phyloP scores from a whole-genome alignment of 1,284 basidiomycete genomes.

The Tilletia setariae region DNA sequence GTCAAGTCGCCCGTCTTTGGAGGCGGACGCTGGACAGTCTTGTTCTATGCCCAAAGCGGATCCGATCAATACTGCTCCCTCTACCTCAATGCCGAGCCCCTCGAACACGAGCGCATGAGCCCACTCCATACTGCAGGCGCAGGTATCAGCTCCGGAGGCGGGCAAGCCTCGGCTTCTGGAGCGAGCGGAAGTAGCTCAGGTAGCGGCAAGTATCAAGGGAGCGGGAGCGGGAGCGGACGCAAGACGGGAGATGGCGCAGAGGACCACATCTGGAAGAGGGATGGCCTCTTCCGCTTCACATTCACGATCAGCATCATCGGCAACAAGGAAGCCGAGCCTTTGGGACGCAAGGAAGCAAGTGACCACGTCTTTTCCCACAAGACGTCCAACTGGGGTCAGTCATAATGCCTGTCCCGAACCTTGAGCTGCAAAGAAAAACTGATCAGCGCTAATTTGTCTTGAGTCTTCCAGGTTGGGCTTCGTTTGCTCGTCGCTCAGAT shows the following conservation, averaged over 20 bases:
- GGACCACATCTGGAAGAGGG: constrained; percentile 73
- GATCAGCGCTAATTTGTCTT: neutral
- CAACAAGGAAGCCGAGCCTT: constrained; percentile 49
- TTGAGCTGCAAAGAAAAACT: neutral
- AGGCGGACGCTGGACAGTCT: constrained; percentile 40
- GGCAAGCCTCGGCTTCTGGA: constrained; percentile 16
- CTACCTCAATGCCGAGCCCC: constrained; percentile 47
- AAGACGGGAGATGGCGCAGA: constrained; percentile 13
- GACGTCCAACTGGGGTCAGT: constrained; percentile 57
- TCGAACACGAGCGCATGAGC: constrained; percentile 29
- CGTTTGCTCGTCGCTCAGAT: constrained; percentile 71
- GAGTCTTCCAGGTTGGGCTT: constrained; percentile 46
- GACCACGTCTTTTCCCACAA: constrained; percentile 79
- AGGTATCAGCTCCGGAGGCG: constrained; percentile 13
- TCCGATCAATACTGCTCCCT: constrained; percentile 42
- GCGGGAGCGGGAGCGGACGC: constrained; percentile 1
- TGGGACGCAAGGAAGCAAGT: constrained; percentile 67
- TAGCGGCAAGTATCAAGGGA: neutral
- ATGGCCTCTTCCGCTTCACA: constrained; percentile 76
- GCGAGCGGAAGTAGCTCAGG: constrained; percentile 17
- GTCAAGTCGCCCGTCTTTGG: constrained; percentile 51
- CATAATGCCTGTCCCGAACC: neutral
- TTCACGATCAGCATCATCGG: constrained; percentile 65
- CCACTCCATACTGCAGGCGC: constrained; percentile 17
- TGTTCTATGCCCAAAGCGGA: constrained; percentile 47